Evolutionary conservation across 225 moss, liverwort and hornwort species (phyloP).

Genomic region (Asterella californica): DNA sequence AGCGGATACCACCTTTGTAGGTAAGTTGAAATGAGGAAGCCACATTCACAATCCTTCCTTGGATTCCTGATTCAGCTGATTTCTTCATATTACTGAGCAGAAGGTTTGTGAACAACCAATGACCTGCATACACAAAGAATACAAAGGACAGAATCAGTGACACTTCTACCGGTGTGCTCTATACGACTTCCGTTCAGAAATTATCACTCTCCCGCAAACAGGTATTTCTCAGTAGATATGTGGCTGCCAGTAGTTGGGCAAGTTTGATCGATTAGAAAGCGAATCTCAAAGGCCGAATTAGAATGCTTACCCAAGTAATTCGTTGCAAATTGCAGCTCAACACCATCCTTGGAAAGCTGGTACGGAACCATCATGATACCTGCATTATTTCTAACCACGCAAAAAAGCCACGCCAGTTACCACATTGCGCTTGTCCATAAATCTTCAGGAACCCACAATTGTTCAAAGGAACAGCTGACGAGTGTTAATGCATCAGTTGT

Average conservation of each 20-base stretch:
- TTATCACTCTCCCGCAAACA: background rate
- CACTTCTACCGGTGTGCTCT: background rate
- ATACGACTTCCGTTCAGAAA: background rate
- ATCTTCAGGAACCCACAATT: background rate
- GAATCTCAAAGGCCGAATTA: background rate
- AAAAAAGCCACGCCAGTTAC: background rate
- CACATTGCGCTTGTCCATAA: background rate
- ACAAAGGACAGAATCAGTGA: too few species aligned
- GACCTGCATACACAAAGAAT: constrained; percentile 17
- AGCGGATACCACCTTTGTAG: constrained; percentile 34
- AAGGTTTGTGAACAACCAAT: constrained; percentile 33
- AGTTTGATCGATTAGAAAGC: background rate
- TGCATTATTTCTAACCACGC: constrained; percentile 36
- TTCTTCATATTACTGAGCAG: constrained; percentile 34
- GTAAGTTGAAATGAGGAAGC: constrained; percentile 27
- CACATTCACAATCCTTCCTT: constrained; percentile 39
- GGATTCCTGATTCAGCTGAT: constrained; percentile 28
- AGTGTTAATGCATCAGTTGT: too few species aligned
- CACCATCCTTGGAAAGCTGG: constrained; percentile 28
- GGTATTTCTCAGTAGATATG: background rate
- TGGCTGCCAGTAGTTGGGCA: background rate
- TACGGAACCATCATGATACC: constrained; percentile 23
- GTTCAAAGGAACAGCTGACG: background rate
- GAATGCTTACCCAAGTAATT: constrained; percentile 31
- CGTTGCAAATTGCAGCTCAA: constrained; percentile 34